These are phyloP conservation scores for Leccinellum rugosiceps DNA, from an alignment of 768 basidiomycete genomes.

Conservation along the genomic window DNA sequence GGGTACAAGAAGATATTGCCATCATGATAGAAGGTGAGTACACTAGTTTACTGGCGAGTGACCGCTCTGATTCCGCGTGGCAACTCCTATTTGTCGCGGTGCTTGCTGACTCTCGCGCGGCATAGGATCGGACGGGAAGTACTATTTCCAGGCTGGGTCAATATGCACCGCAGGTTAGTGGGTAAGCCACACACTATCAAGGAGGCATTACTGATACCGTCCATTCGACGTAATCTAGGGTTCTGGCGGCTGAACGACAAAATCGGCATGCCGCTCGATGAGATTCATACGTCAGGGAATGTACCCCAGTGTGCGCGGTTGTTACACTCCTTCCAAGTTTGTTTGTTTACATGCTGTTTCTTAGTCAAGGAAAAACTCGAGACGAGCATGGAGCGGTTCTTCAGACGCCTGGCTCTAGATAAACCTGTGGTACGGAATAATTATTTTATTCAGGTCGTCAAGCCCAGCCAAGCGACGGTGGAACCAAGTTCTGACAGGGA, in stretches of 20 bases:
- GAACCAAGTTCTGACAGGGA: background rate
- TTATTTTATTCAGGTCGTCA: slow-evolving; percentile 48
- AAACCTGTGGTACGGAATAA: slow-evolving; percentile 74
- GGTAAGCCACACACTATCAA: background rate
- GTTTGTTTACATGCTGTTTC: slow-evolving; percentile 5
- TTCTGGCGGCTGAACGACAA: slow-evolving; percentile 78
- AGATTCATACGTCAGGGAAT: slow-evolving; percentile 67
- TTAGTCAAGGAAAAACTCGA: slow-evolving; percentile 62
- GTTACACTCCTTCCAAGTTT: background rate
- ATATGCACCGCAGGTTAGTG: slow-evolving; percentile 59
- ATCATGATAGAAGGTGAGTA: slow-evolving; percentile 57
- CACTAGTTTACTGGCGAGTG: slow-evolving; percentile 15
- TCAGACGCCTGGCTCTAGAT: slow-evolving; percentile 60
- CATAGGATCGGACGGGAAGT: slow-evolving; percentile 60
- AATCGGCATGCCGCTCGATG: slow-evolving; percentile 66
- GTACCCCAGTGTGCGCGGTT: slow-evolving; percentile 64
- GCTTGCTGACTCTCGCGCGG: slow-evolving; percentile 19
- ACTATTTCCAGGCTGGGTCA: slow-evolving; percentile 73
- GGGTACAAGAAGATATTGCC: slow-evolving; percentile 57
- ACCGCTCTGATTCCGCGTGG: slow-evolving; percentile 7
- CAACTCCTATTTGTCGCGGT: slow-evolving; percentile 12
- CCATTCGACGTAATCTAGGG: slow-evolving; percentile 38
- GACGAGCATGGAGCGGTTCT: slow-evolving; percentile 64
- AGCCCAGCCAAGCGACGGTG: slow-evolving; percentile 9
- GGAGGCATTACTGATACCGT: background rate